Percentiles rank a stretch among this genome's conserved stretches.
phyloP scores from a whole-genome alignment of 352 stramenopile genomes.

The Pythium brassicae region DNA sequence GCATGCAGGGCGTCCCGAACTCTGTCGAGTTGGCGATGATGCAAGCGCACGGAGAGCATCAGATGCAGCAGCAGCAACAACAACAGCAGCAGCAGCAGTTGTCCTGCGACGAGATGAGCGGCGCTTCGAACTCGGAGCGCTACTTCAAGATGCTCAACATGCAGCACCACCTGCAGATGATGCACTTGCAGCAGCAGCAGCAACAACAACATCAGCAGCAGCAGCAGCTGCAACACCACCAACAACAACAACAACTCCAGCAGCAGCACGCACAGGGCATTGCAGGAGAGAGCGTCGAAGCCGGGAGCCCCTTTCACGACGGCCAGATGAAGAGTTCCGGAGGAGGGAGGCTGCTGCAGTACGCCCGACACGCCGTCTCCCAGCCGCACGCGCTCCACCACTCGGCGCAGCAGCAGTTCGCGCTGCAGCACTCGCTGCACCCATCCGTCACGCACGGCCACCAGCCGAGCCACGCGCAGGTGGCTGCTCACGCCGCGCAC shows the following conservation, averaged over 20 bases:
- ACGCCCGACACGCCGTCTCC: slow-evolving; percentile 21
- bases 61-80: slow-evolving; percentile 23
- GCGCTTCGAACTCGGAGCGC: slow-evolving; percentile 53
- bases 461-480: slow-evolving; percentile 33
- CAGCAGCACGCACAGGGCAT: slow-evolving; percentile 25
- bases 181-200: slow-evolving; percentile 80
- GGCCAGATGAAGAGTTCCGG: slow-evolving; percentile 32
- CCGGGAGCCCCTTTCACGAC: slow-evolving; percentile 47
- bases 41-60: slow-evolving; percentile 16
- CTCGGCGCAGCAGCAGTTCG: slow-evolving; percentile 34
- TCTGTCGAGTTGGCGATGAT: slow-evolving; percentile 24
- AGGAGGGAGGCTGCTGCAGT: slow-evolving; percentile 36
- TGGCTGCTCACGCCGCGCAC: slow-evolving; percentile 19
- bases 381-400: slow-evolving; percentile 17
- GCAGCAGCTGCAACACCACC: slow-evolving; percentile 82
- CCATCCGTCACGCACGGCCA: slow-evolving; percentile 30
- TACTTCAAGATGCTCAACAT: slow-evolving; percentile 85
- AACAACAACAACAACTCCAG: slow-evolving; percentile 78
- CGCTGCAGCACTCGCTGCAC: slow-evolving; percentile 56
- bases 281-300: slow-evolving; percentile 18
- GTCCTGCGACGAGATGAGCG: slow-evolving; percentile 38
- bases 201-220: slow-evolving; percentile 62
- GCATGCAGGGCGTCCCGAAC: slow-evolving; percentile 8
- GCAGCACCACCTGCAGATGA: slow-evolving; percentile 84
- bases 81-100: slow-evolving; percentile 26